Evolutionary conservation across 768 basidiomycete species (phyloP).

Genomic region (Chlorophyllum brunneum): DNA sequence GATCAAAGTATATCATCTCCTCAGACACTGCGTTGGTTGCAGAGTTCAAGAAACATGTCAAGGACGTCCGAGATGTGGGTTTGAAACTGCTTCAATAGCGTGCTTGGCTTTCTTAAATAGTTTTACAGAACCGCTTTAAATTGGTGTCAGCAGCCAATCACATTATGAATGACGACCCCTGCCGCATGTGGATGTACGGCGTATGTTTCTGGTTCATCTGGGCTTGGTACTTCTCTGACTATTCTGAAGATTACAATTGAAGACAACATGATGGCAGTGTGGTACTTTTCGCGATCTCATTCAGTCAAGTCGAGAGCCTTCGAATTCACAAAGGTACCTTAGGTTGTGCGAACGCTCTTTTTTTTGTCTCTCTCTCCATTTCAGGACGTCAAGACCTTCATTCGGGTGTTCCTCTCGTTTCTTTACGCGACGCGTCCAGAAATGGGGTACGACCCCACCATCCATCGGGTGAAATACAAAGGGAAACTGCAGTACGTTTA

Average conservation of each 20-base stretch:
- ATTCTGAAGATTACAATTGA: slow-evolving; percentile 10
- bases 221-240: neutral
- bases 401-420: slow-evolving; percentile 8
- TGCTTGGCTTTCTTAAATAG: neutral
- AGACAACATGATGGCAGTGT: slow-evolving; percentile 3
- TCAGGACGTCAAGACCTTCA: neutral
- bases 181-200: neutral
- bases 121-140: neutral
- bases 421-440: slow-evolving; percentile 2
- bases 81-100: neutral
- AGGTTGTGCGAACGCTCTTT: neutral
- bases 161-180: neutral
- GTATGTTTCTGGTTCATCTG: neutral
- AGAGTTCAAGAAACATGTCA: slow-evolving; percentile 12
- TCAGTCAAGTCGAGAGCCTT: slow-evolving; percentile 9
- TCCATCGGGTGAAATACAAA: neutral
- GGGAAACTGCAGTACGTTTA: neutral
- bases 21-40: slow-evolving; percentile 12
- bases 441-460: slow-evolving; percentile 10
- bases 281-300: slow-evolving; percentile 14
- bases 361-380: neutral
- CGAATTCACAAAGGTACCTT: slow-evolving; percentile 5
- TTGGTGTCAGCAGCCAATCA: neutral
- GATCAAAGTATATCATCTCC: neutral
- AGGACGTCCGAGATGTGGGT: neutral